phyloP scores from a whole-genome alignment of 345 rosid species.

The Hirschfeldia incana region DNA sequence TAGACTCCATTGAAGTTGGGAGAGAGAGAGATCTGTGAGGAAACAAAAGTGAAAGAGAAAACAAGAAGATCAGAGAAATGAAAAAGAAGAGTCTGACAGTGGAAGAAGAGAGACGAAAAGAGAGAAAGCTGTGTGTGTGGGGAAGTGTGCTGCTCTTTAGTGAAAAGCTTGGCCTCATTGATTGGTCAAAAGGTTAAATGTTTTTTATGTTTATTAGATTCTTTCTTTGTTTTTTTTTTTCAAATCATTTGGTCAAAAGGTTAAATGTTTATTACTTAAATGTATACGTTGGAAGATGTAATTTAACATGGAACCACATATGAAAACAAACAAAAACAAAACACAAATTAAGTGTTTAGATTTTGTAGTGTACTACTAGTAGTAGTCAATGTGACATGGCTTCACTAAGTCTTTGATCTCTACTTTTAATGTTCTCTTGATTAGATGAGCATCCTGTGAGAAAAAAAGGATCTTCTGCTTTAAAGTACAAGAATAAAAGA shows the following conservation, averaged over 20 bases:
- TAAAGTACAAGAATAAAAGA: background rate
- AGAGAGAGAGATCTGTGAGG: conserved; percentile 10
- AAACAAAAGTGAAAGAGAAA: background rate
- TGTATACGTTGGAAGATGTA: background rate
- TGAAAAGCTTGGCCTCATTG: conserved; percentile 37
- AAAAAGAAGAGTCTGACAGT: conserved; percentile 28
- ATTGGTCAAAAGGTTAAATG: conserved; percentile 16
- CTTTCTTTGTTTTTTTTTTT: background rate
- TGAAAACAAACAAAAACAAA: background rate
- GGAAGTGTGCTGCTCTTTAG: conserved; percentile 32
- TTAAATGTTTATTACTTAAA: background rate
- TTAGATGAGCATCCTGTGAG: background rate
- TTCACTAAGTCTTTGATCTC: background rate
- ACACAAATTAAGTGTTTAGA: background rate
- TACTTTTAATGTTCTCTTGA: background rate
- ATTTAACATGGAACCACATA: background rate
- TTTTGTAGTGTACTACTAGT: background rate
- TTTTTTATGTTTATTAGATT: background rate
- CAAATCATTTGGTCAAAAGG: background rate
- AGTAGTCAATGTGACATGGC: background rate
- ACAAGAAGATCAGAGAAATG: conserved; percentile 11
- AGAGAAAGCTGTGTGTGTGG: conserved; percentile 13
- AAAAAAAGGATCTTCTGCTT: background rate
- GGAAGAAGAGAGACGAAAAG: conserved; percentile 24
- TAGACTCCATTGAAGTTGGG: conserved; percentile 21